phyloP scores from a whole-genome alignment of 306 rosid genomes.

The Cicer chorassanicum region DNA sequence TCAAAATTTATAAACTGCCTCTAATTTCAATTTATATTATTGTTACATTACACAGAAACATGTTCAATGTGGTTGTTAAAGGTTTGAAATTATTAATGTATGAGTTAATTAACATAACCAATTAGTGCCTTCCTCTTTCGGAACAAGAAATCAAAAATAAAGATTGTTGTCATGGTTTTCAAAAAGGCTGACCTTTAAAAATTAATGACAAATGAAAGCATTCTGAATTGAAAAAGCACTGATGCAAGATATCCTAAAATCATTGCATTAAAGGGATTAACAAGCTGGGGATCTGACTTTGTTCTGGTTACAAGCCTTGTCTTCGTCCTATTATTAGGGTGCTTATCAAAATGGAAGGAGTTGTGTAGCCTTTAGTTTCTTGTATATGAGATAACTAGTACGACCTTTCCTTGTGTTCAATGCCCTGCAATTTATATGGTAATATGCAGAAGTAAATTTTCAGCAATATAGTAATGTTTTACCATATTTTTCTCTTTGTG shows the following conservation, averaged over 20 bases:
- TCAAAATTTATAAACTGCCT: conserved; percentile 1
- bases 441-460: conserved; percentile 25
- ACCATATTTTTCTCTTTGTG: conserved; percentile 23
- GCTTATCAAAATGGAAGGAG: neutral
- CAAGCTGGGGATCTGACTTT: neutral
- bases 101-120: neutral
- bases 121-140: neutral
- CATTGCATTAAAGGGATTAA: neutral
- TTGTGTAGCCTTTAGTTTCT: neutral
- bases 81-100: neutral
- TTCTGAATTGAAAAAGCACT: neutral
- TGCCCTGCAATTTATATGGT: neutral
- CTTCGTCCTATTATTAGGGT: neutral
- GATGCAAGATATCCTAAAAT: conserved; percentile 8
- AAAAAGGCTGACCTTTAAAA: conserved; percentile 12
- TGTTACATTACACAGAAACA: neutral
- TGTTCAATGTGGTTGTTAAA: conserved; percentile 14
- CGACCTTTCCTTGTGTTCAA: neutral
- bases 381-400: too few relatives aligned
- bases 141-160: conserved; percentile 2
- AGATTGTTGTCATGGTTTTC: conserved; percentile 19
- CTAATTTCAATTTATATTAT: neutral
- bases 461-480: conserved; percentile 16
- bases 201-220: conserved; percentile 3
- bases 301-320: too few relatives aligned